Conservation (phyloP, 164 flowering plant species). For the Tetracentron sinense region DNA sequence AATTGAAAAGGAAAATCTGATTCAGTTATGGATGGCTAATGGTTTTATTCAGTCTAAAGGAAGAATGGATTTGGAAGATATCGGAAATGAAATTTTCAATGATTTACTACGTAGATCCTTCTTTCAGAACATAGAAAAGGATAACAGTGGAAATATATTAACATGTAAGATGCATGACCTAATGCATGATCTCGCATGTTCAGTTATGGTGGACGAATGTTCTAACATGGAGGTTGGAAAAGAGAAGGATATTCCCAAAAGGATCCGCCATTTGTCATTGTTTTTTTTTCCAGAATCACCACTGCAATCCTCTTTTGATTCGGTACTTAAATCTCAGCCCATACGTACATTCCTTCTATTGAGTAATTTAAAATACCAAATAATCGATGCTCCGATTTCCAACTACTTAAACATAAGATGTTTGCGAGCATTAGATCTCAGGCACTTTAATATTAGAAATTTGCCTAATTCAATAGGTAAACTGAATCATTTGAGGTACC, state of each 20-base stretch:
- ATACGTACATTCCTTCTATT: not conserved
- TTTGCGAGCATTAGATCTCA: conserved; percentile 8
- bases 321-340: not conserved
- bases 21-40: conserved; percentile 14
- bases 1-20: conserved; percentile 11
- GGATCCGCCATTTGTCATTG: not conserved
- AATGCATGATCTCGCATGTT: too few relatives aligned
- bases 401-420: not conserved
- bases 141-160: not conserved
- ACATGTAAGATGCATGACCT: not conserved
- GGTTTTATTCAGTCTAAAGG: not conserved
- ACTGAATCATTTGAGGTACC: conserved; percentile 17
- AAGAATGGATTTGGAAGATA: conserved; percentile 1
- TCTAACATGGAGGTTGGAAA: not conserved
- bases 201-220: not conserved
- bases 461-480: conserved; percentile 3
- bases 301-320: too few relatives aligned
- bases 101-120: conserved; percentile 10
- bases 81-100: conserved; percentile 7
- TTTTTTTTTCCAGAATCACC: not conserved
- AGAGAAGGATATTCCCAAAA: not conserved
- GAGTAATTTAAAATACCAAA: too few relatives aligned
- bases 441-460: not conserved
- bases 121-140: not conserved
- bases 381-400: not conserved